phyloP scores from a whole-genome alignment of 192 early-diverging fungal species.

The Backusella luteola region DNA sequence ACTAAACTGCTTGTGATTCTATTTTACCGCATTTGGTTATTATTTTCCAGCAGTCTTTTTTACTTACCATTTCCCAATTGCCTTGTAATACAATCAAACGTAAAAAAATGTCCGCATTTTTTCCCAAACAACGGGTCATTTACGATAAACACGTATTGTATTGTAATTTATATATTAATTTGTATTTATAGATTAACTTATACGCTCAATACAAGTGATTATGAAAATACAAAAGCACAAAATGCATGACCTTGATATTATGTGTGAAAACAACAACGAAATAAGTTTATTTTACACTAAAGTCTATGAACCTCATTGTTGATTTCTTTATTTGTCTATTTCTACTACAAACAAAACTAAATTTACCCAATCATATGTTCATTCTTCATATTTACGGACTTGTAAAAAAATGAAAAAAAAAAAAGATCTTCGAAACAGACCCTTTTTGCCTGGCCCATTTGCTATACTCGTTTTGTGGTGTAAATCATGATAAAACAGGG shows the following conservation, averaged over 20 bases:
- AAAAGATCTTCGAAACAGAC: neutral
- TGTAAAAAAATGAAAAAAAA: neutral
- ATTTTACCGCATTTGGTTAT: no score
- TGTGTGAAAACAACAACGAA: neutral
- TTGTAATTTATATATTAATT: no score
- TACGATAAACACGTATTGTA: no score
- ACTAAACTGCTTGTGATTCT: no score
- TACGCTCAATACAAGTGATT: neutral
- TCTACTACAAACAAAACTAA: neutral
- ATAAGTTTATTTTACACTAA: neutral
- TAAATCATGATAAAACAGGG: neutral
- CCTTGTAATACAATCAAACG: no score
- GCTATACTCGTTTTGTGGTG: neutral
- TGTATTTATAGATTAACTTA: neutral
- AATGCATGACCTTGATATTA: neutral
- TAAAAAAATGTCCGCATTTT: no score
- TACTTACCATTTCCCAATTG: no score
- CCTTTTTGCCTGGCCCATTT: neutral
- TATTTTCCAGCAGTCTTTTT: no score
- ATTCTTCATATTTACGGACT: neutral
- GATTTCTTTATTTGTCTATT: neutral
- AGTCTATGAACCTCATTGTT: neutral
- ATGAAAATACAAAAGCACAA: neutral
- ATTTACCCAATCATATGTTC: neutral
- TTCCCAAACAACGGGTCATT: no score